Base-by-base conservation (phyloP, 2,329 filamentous ascomycete species). In the Hypoxylon sp. region DNA sequence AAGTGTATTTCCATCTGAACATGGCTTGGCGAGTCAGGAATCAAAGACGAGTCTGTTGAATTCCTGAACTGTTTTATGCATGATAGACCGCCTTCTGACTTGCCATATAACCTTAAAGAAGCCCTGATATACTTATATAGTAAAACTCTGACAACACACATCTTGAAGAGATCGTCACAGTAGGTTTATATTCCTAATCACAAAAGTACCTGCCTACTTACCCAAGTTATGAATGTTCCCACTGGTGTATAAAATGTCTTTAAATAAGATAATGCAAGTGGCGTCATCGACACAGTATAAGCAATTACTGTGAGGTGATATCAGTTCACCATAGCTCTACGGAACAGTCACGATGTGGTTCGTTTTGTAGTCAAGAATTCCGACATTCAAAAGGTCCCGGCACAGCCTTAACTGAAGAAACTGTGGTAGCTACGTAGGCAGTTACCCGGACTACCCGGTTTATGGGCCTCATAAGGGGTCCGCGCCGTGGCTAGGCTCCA, bases 401-500 rank as follows among this genome's bases (percentile, higher is more conserved):
- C 33, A 33, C 30, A 33, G 44, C 55, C 46, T 50, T 30, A 54
- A 54, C 17, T 35, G 17, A 57, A 31, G 25, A 50, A 57, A 64
- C 42, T 40, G 49, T 58, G 59, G 51, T 57, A 63, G 35, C 44
- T 25, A 40, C 44, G 50, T 48, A 59, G 56, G 54, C 42, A 61
- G 55, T 17, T 14, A 49, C 33, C 27, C 50, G 64, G 61, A 42
- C 53, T 65, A 54, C 35, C 37, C 68, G 68, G 68, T 48, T 60
- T 68, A 64, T 70, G 64, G 64, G 68, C 58, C 57, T 64, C 30
- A 51, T 27, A 57, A 33, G 30, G 30, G 20, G 44, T 42, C 59
- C 54, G 59, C 60, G 31, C 30, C 58, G 54, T 63, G 50, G 50
- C 42, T 53, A 55, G 64, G 63, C 20, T 53, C 68, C 53, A 56